Conservation (phyloP, 2,329 filamentous ascomycete species). For the Talaromyces sp. region DNA sequence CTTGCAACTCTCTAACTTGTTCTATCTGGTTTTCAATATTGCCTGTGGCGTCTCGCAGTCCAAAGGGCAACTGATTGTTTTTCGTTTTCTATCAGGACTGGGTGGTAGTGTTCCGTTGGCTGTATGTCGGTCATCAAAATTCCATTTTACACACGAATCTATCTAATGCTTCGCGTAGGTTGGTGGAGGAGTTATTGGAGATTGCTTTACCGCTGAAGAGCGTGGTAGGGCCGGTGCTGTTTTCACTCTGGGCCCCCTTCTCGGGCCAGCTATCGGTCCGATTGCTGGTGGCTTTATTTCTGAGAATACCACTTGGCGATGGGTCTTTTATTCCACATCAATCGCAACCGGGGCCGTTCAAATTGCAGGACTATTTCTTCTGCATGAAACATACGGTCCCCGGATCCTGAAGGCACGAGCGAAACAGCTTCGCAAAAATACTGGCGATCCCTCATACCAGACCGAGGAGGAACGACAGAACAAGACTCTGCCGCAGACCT, state of each 20-base stretch:
- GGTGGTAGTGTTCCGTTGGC: conserved; percentile 54
- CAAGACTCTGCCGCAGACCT: not conserved
- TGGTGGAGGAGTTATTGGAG: conserved; percentile 47
- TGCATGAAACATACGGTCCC: not conserved
- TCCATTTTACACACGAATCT: not conserved
- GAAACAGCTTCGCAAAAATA: not conserved
- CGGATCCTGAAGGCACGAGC: not conserved
- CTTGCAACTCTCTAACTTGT: not conserved
- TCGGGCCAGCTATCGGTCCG: conserved; percentile 58
- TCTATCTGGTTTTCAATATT: not conserved
- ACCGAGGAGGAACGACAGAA: not conserved
- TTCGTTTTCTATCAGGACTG: conserved; percentile 54
- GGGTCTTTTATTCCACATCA: conserved; percentile 65
- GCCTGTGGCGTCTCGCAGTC: conserved; percentile 32
- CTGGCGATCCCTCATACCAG: not conserved
- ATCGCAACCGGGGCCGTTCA: conserved; percentile 59
- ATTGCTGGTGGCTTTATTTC: conserved; percentile 59
- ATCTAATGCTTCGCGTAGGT: conserved; percentile 23
- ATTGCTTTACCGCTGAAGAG: conserved; percentile 56
- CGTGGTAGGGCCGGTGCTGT: conserved; percentile 41
- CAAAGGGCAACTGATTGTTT: conserved; percentile 50
- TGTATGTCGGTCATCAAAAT: conserved; percentile 23
- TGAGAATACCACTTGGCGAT: conserved; percentile 62
- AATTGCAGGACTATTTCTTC: conserved; percentile 38
- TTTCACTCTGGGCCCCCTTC: conserved; percentile 54